A percentile compares a stretch with the other conserved stretches of the same genome.
phyloP scores from a whole-genome alignment of 768 basidiomycete species.

The Cystofilobasidium ferigula region DNA sequence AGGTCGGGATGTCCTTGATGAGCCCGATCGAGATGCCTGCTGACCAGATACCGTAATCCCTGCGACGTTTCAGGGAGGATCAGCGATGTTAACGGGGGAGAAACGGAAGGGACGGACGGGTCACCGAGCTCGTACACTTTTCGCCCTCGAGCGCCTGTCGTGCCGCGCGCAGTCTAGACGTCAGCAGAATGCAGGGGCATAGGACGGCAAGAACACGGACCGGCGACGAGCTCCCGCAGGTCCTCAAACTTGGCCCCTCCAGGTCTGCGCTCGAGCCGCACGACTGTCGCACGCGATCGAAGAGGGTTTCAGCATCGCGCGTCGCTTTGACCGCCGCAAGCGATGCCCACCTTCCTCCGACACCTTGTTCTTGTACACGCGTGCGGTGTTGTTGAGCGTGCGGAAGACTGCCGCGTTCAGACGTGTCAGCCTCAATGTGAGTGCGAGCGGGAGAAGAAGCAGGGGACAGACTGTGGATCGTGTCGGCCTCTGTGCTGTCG shows the following conservation, averaged over 20 bases:
- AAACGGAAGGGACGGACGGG: slow-evolving; percentile 30
- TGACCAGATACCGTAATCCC: slow-evolving; percentile 74
- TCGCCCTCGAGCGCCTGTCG: not conserved
- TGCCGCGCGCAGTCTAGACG: not conserved
- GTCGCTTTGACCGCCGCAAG: not conserved
- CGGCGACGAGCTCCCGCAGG: slow-evolving; percentile 51
- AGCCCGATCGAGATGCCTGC: slow-evolving; percentile 39
- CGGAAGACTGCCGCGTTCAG: slow-evolving; percentile 60
- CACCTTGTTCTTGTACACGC: slow-evolving; percentile 29
- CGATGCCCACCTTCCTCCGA: slow-evolving; percentile 39
- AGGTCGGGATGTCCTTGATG: slow-evolving; percentile 75
- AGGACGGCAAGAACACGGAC: slow-evolving; percentile 28
- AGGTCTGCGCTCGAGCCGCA: slow-evolving; percentile 64
- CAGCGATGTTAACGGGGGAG: not conserved
- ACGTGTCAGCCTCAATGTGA: not conserved
- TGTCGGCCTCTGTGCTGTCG: slow-evolving; percentile 61
- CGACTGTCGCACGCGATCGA: slow-evolving; percentile 43
- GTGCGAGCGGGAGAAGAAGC: slow-evolving; percentile 33
- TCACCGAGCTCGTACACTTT: slow-evolving; percentile 76
- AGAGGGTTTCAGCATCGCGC: no score
- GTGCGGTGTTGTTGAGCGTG: slow-evolving; percentile 44
- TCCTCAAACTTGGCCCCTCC: slow-evolving; percentile 84
- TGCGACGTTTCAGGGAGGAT: not conserved
- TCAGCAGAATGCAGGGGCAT: not conserved
- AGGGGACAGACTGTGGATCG: slow-evolving; percentile 34